Conservation (phyloP, 768 basidiomycete species). For the Rhodotorula graminis region DNA sequence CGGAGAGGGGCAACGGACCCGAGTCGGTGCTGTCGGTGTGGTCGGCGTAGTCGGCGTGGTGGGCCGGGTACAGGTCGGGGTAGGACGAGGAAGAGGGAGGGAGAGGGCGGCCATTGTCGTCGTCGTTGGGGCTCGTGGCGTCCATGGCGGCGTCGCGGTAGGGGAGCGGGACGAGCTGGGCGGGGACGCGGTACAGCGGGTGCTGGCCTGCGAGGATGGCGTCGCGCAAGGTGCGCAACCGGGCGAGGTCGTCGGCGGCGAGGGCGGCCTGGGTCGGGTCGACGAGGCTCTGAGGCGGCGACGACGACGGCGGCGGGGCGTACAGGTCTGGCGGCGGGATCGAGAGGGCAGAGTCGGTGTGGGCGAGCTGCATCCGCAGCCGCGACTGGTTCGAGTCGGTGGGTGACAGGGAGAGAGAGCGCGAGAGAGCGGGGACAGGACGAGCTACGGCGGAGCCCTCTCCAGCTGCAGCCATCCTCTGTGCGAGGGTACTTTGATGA, state of each 20-base stretch:
- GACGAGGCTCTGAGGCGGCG: not conserved
- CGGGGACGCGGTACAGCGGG: slow-evolving; percentile 27
- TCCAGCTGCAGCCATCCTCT: not conserved
- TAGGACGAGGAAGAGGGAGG: no score
- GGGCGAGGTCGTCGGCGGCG: slow-evolving; percentile 7
- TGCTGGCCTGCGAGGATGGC: slow-evolving; percentile 11
- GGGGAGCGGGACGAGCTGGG: not conserved
- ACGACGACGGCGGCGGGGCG: not conserved
- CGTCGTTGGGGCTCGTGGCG: not conserved
- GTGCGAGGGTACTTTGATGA: not conserved
- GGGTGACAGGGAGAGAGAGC: not conserved
- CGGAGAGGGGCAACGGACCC: no score
- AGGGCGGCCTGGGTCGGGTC: not conserved
- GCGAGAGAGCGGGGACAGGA: not conserved
- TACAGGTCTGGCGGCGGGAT: not conserved
- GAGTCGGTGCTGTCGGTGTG: no score
- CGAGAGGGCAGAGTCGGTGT: not conserved
- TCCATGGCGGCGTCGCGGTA: not conserved
- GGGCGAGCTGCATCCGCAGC: not conserved
- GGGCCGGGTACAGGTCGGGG: no score
- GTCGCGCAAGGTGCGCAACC: slow-evolving; percentile 24
- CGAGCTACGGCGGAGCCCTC: no score
- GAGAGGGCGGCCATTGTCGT: not conserved
- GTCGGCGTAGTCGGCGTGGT: no score
- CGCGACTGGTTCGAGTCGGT: not conserved